A percentile compares a stretch with the other conserved stretches of the same genome.
Conservation (phyloP, 228 moss, liverwort and hornwort genomes). For the Sphagnum fallax region DNA sequence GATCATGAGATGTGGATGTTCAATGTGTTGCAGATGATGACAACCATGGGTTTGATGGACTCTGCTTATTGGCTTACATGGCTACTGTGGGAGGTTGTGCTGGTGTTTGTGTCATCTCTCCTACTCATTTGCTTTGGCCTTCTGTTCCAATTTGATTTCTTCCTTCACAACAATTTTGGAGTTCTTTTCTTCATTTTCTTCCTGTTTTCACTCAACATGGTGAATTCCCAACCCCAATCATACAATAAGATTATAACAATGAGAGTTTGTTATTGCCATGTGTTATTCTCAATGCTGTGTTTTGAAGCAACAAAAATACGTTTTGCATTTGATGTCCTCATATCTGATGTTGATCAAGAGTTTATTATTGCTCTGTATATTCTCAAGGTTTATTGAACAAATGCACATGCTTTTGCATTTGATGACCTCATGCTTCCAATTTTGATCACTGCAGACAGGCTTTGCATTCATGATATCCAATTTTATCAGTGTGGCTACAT, state of each 20-base stretch:
- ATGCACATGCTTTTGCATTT: too few species aligned
- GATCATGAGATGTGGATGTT: too few species aligned
- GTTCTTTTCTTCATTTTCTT: slow-evolving; percentile 76
- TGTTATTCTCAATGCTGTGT: too few species aligned
- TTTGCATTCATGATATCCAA: slow-evolving; percentile 86
- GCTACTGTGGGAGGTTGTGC: slow-evolving; percentile 72
- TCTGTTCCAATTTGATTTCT: slow-evolving; percentile 87
- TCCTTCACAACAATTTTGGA: slow-evolving; percentile 70
- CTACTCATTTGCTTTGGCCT: slow-evolving; percentile 86
- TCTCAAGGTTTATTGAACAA: too few species aligned
- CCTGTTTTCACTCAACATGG: slow-evolving; percentile 82
- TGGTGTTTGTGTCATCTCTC: slow-evolving; percentile 61
- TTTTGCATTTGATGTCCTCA: too few species aligned
- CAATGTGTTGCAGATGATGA: slow-evolving; percentile 57
- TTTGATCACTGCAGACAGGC: slow-evolving; percentile 52
- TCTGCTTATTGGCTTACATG: slow-evolving; percentile 95
- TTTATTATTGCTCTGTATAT: too few species aligned
- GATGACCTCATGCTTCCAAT: too few species aligned
- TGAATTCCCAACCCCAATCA: slow-evolving; percentile 6
- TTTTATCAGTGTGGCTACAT: slow-evolving; percentile 81
- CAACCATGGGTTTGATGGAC: slow-evolving; percentile 80
- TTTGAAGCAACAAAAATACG: too few species aligned
- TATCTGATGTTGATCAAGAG: too few species aligned
- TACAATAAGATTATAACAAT: too few species aligned
- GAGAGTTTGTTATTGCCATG: too few species aligned